Conservation (phyloP, 1,284 basidiomycete genomes). For the Athelia psychrophila region DNA sequence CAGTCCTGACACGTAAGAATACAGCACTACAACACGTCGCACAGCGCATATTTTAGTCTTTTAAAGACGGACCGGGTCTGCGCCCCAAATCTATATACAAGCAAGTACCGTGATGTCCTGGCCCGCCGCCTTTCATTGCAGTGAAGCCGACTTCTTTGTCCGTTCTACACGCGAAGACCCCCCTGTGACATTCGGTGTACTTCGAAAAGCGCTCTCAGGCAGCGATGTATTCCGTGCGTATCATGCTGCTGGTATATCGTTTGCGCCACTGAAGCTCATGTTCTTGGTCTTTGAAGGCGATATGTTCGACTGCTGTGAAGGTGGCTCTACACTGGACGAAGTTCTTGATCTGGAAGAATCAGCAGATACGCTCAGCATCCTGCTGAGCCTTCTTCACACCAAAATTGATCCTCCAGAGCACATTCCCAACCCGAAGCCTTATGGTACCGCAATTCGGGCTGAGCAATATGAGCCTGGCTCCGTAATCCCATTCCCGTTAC, state of each 20-base stretch:
- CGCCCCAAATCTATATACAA: no score
- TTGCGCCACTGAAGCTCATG: conserved; percentile 8
- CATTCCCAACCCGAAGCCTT: conserved; percentile 8
- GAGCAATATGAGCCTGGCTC: conserved; percentile 34
- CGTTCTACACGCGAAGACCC: conserved; percentile 47
- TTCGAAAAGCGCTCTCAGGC: conserved; percentile 39
- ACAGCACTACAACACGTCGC: not conserved
- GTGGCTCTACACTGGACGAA: conserved; percentile 22
- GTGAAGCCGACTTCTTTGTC: conserved; percentile 49
- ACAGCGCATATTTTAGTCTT: not conserved
- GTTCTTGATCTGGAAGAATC: conserved; percentile 51
- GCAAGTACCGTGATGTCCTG: not conserved
- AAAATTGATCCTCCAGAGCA: conserved; percentile 39
- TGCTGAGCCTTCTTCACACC: conserved; percentile 52
- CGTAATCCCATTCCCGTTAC: conserved; percentile 59
- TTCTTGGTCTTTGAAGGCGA: conserved; percentile 39
- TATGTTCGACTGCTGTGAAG: conserved; percentile 60
- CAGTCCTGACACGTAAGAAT: not conserved
- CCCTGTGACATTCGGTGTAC: conserved; percentile 38
- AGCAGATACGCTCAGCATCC: conserved; percentile 38
- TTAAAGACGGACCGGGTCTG: not conserved
- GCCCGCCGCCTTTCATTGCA: conserved; percentile 31
- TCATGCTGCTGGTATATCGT: conserved; percentile 4
- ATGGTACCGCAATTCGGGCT: conserved; percentile 19
- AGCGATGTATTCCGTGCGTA: conserved; percentile 61